phyloP scores from a whole-genome alignment of 2,329 filamentous ascomycete species.

The Paracoccidioides brasiliensis region DNA sequence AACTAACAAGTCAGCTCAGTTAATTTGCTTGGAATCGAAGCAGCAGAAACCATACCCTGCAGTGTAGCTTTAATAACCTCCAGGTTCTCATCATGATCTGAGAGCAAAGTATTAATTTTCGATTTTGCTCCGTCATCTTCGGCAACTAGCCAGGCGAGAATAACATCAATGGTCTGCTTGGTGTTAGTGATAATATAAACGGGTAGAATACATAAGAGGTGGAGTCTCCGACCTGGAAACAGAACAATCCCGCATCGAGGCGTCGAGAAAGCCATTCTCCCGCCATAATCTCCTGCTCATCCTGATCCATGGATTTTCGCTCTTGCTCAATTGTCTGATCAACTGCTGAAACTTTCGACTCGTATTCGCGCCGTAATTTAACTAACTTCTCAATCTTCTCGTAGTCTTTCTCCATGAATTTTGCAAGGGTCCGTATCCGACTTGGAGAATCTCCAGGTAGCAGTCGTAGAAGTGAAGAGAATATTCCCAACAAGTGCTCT shows the following conservation, averaged over 20 bases:
- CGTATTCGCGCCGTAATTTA: slow-evolving; percentile 58
- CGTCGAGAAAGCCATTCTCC: slow-evolving; percentile 61
- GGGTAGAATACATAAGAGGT: neutral
- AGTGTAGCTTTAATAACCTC: slow-evolving; percentile 53
- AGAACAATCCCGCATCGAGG: slow-evolving; percentile 74
- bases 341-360: slow-evolving; percentile 46
- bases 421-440: slow-evolving; percentile 74
- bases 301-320: slow-evolving; percentile 40
- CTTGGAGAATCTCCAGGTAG: slow-evolving; percentile 64
- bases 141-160: slow-evolving; percentile 80
- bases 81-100: slow-evolving; percentile 54
- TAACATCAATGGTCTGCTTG: slow-evolving; percentile 56
- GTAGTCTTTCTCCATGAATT: slow-evolving; percentile 92
- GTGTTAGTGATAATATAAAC: neutral
- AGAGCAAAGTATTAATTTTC: slow-evolving; percentile 51
- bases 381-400: slow-evolving; percentile 66
- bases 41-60: slow-evolving; percentile 34
- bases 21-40: too few species aligned
- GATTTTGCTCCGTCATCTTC: slow-evolving; percentile 66
- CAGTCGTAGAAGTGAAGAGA: slow-evolving; percentile 66
- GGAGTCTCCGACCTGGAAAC: slow-evolving; percentile 44
- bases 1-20: neutral
- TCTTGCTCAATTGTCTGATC: slow-evolving; percentile 51
- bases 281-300: slow-evolving; percentile 49
- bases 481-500: slow-evolving; percentile 75